Evolutionary conservation across 73 alveolate genomes (phyloP).

Genomic region (Tetrahymena thermophila): DNA sequence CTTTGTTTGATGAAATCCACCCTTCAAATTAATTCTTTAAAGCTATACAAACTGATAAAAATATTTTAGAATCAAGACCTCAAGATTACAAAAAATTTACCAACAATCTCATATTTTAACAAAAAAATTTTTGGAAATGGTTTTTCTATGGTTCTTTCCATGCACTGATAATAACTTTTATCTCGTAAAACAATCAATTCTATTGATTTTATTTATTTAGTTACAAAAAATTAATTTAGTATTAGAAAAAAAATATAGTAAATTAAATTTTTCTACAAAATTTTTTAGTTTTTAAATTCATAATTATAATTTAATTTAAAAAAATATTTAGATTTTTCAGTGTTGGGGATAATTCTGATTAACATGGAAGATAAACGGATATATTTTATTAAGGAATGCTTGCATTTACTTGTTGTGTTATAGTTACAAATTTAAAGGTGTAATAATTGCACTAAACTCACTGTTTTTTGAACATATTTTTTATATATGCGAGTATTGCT

Average conservation of each 20-base stretch:
- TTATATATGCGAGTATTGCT: not conserved
- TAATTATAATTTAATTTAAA: not conserved
- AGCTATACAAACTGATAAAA: not conserved
- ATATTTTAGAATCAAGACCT: constrained; percentile 17
- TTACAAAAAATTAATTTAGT: too few relatives aligned
- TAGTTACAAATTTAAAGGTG: not conserved
- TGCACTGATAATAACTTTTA: not conserved
- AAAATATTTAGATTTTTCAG: not conserved
- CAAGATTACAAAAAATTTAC: constrained; percentile 19
- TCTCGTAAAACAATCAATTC: not conserved
- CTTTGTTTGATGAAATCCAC: constrained; percentile 42
- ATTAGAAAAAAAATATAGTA: too few relatives aligned
- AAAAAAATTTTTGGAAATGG: constrained; percentile 32
- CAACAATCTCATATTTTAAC: constrained; percentile 14
- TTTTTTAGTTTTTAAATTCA: too few relatives aligned
- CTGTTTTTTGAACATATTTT: not conserved
- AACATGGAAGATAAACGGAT: not conserved
- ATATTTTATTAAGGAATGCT: not conserved
- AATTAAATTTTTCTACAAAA: too few relatives aligned
- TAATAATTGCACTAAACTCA: not conserved
- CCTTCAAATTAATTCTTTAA: constrained; percentile 26
- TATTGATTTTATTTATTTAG: not conserved
- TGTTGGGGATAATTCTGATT: not conserved
- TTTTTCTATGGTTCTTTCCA: constrained; percentile 25
- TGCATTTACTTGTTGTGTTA: not conserved